Conservation (phyloP, 2,329 filamentous ascomycete species). For the Sporothrix euskadiensis region DNA sequence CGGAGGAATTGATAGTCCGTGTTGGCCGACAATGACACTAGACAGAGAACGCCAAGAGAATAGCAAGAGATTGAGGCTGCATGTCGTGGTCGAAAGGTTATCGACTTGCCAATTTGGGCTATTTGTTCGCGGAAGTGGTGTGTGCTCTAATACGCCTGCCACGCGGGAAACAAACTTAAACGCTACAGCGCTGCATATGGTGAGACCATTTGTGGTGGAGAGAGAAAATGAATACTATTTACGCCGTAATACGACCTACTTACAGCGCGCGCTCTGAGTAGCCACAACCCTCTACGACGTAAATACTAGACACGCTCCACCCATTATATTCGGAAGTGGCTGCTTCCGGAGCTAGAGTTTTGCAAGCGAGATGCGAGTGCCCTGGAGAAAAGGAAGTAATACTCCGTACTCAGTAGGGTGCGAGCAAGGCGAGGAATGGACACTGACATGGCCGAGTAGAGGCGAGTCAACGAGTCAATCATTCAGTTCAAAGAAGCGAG, state of each 20-base stretch:
- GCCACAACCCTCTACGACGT: too few species aligned
- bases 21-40: constrained; percentile 6
- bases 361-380: background rate
- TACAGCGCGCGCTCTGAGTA: too few species aligned
- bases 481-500: too few species aligned
- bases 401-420: too few species aligned
- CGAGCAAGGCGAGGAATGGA: background rate
- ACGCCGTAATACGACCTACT: background rate
- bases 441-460: background rate
- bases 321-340: constrained; percentile 13
- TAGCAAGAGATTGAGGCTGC: background rate
- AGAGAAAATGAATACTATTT: background rate
- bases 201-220: background rate
- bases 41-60: background rate
- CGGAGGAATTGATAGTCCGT: constrained; percentile 20
- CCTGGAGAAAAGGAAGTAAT: too few species aligned
- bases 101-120: constrained; percentile 4
- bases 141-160: background rate
- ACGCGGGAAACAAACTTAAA: background rate
- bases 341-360: constrained; percentile 16
- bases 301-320: background rate
- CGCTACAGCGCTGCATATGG: background rate
- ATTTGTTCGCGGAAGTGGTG: background rate
- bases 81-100: background rate
- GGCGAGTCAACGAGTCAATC: too few species aligned